Evolutionary conservation across 2,329 filamentous ascomycete genomes (phyloP).

Genomic region (Fusarium compactum): DNA sequence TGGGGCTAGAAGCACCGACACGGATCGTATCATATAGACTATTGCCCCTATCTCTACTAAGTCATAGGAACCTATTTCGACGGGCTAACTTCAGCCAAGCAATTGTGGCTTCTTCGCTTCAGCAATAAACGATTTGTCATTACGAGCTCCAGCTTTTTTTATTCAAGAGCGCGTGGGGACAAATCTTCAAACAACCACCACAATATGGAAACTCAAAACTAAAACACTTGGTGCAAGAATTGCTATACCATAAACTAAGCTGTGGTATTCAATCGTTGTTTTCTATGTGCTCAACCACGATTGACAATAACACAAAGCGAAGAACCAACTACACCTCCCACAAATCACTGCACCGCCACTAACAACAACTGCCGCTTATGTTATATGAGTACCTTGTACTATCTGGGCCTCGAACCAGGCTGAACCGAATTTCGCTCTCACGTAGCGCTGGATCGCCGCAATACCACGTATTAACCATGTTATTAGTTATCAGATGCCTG

Average conservation of each 20-base stretch:
- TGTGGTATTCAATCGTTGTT: not conserved
- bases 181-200: not conserved
- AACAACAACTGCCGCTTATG: not conserved
- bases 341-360: not conserved
- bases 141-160: not conserved
- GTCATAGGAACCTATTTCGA: not conserved
- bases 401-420: not conserved
- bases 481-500: constrained; percentile 17
- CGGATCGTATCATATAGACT: constrained; percentile 10
- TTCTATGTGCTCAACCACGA: not conserved
- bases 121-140: not conserved
- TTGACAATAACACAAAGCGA: not conserved
- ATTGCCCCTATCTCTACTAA: not conserved
- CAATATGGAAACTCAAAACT: not conserved
- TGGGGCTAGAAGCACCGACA: constrained; percentile 2
- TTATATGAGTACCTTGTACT: not conserved
- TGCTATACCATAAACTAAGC: not conserved
- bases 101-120: not conserved
- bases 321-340: not conserved
- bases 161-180: not conserved
- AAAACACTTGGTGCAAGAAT: not conserved
- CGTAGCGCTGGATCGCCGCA: constrained; percentile 9
- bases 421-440: constrained; percentile 10
- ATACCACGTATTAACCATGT: not conserved
- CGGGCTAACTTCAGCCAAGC: constrained; percentile 2